Base-by-base conservation (phyloP, 1,139 yeast genomes). In the Arxiozyma heterogenica region DNA sequence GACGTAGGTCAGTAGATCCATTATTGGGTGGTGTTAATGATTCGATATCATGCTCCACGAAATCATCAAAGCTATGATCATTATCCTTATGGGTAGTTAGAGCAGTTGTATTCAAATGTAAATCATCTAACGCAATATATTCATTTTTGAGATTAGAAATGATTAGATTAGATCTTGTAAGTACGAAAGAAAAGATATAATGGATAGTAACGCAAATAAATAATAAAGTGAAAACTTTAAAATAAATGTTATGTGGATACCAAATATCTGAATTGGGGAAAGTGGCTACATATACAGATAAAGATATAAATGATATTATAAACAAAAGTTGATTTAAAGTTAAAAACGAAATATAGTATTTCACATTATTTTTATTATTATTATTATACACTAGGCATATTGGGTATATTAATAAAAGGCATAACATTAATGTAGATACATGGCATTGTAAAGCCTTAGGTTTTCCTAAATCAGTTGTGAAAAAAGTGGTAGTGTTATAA, bases 401-500 rank as follows among this genome's bases (percentile, higher is more conserved):
- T 6, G 98, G 98, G 64, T 87, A 88, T 5, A 86, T 56, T 39
- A 85, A 63, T 20, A 82, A 68, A 60, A 82, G 76, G 0, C 86
- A 71, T 0, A 75, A 12, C 3, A 75, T 52, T 25, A 82, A 71
- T 21, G 81, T 66, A 1, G 67, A 63, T 11, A 83, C 72, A 64
- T 91, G 98, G 50, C 76, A 64, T 61, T 75, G 73, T 49, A 91
- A 72, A 1, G 83, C 77, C n/a, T 74, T 58, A 57, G 79, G 77
- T 59, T 78, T 78, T 6, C 68, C 68, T 41, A 50, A 46, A 1
- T 77, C 79, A n/a, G 81, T 71, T 15, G 79, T 81, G 70, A 88
- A 80, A 68, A 79, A 90, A 17, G 89, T 85, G 7, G 94, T 84
- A n/a, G 95, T 81, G 64, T 86, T 82, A 70, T 89, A 91, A 43